Percentiles rank a stretch among this genome's conserved stretches.
Evolutionary conservation across 805 yeast genomes (phyloP).

Genomic region (Candida nemodendra): DNA sequence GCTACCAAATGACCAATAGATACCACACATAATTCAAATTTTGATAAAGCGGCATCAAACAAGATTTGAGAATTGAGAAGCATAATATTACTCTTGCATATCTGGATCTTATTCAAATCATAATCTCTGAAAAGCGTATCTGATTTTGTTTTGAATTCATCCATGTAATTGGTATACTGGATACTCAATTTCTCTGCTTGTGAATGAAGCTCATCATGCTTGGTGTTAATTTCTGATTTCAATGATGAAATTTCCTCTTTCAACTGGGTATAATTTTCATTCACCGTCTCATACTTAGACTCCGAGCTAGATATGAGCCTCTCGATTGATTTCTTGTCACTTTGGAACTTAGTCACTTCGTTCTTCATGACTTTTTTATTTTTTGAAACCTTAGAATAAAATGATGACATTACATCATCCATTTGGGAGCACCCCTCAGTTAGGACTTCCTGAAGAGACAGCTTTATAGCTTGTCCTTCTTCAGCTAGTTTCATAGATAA

Average conservation of each 20-base stretch:
- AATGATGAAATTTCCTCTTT: background rate
- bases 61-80: slow-evolving; percentile 26
- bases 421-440: slow-evolving; percentile 6
- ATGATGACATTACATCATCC: slow-evolving; percentile 9
- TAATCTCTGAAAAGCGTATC: slow-evolving; percentile 12
- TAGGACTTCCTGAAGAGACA: slow-evolving; percentile 5
- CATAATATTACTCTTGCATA: slow-evolving; percentile 28
- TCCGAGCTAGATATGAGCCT: slow-evolving; percentile 5
- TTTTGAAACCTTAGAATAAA: slow-evolving; percentile 7
- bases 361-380: slow-evolving; percentile 8
- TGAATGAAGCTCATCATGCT: slow-evolving; percentile 3
- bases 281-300: slow-evolving; percentile 5
- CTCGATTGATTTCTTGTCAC: slow-evolving; percentile 5
- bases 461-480: slow-evolving; percentile 10
- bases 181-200: slow-evolving; percentile 4
- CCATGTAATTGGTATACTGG: slow-evolving; percentile 7
- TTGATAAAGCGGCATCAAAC: slow-evolving; percentile 29
- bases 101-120: slow-evolving; percentile 22
- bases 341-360: slow-evolving; percentile 11
- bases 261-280: slow-evolving; percentile 2
- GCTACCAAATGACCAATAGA: slow-evolving; percentile 10
- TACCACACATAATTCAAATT: slow-evolving; percentile 23
- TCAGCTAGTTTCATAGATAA: slow-evolving; percentile 7
- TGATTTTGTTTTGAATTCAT: slow-evolving; percentile 9
- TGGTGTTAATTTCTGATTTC: slow-evolving; percentile 1